These are phyloP conservation scores for Proliferodiscus dingleyae DNA, from an alignment of 2,329 filamentous ascomycete species.

Conservation along the genomic window DNA sequence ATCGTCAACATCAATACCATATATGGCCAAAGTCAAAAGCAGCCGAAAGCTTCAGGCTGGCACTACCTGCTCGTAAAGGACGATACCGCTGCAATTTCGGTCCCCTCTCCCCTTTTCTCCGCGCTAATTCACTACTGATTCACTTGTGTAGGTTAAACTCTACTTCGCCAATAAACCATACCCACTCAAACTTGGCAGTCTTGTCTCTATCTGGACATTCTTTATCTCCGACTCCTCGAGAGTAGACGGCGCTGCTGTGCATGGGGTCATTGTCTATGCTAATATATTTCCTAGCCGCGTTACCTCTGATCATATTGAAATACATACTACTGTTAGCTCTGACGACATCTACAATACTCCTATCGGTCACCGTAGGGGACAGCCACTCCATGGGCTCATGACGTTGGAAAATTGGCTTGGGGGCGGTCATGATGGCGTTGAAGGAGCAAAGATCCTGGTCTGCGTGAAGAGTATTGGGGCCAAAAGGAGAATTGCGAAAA, in stretches of 20 bases:
- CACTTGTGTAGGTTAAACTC: conserved; percentile 41
- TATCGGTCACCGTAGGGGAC: conserved; percentile 36
- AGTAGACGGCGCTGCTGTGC: conserved; percentile 36
- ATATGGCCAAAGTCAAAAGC: conserved; percentile 37
- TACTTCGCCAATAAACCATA: conserved; percentile 42
- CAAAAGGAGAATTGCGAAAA: conserved; percentile 46
- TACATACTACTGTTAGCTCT: conserved; percentile 45
- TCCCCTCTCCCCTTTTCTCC: conserved; percentile 26
- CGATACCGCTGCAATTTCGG: conserved; percentile 48
- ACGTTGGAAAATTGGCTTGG: conserved; percentile 50
- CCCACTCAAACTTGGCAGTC: conserved; percentile 45
- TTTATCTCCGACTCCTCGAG: conserved; percentile 47
- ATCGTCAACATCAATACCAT: conserved; percentile 50
- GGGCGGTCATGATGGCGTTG: conserved; percentile 46
- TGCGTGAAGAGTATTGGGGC: conserved; percentile 54
- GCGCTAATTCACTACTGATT: background rate
- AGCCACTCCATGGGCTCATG: conserved; percentile 45
- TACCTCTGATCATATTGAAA: conserved; percentile 46
- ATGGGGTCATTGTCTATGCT: conserved; percentile 37
- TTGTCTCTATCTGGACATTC: conserved; percentile 52
- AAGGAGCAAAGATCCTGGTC: conserved; percentile 47
- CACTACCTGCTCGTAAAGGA: conserved; percentile 53
- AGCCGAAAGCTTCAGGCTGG: conserved; percentile 44
- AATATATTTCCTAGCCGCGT: conserved; percentile 56
- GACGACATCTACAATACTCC: conserved; percentile 42